Conservation (phyloP, 2,329 filamentous ascomycete genomes). For the Penicillium rolfsii region DNA sequence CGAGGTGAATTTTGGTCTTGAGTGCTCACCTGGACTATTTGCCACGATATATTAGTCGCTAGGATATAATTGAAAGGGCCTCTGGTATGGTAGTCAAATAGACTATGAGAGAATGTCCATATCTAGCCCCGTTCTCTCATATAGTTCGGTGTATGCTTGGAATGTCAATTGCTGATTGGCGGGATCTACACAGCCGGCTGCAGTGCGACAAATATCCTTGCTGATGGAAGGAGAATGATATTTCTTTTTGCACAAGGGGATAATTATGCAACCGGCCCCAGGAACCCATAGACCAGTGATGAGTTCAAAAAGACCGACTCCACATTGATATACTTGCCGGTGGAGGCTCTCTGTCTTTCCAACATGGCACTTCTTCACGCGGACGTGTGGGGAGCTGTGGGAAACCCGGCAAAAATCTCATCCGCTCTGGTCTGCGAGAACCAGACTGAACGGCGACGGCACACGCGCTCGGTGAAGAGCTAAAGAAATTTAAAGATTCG, state of each 20-base stretch:
- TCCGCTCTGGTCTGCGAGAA: constrained; percentile 21
- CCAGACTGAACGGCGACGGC: constrained; percentile 12
- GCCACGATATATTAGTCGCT: not conserved
- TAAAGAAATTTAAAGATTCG: constrained; percentile 16
- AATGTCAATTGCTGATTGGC: constrained; percentile 3
- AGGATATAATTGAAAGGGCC: not conserved
- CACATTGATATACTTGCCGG: not conserved
- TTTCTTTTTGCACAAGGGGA: constrained; percentile 9
- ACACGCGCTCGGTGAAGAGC: constrained; percentile 10
- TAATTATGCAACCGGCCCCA: constrained; percentile 22
- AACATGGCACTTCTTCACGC: constrained; percentile 2
- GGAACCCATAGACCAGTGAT: not conserved
- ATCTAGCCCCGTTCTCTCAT: not conserved
- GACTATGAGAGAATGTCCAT: not conserved
- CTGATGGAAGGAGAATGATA: constrained; percentile 5
- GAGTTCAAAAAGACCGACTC: no score
- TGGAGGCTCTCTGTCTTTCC: not conserved
- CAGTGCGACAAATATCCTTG: not conserved
- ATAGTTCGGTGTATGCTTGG: not conserved
- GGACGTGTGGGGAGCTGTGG: constrained; percentile 30
- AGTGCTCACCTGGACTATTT: not conserved
- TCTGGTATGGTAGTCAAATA: not conserved
- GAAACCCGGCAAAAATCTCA: constrained; percentile 31
- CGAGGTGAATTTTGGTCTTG: not conserved
- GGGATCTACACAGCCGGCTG: not conserved